Conservation (phyloP, 306 rosid genomes). For the Inga oerstediana region DNA sequence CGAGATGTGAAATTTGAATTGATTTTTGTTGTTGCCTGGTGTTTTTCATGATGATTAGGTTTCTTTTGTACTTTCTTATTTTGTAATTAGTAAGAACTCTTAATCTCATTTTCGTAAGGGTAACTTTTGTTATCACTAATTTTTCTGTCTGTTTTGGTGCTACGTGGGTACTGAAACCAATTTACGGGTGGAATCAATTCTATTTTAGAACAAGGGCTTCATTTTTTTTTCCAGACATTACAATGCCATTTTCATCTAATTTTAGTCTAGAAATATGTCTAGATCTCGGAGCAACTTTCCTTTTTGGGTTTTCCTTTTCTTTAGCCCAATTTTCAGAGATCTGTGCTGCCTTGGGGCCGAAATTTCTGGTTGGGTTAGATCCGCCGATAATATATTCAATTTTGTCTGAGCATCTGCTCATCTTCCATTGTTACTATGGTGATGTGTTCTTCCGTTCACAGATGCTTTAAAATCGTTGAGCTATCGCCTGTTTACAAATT, state of each 20-base stretch:
- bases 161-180: constrained; percentile 22
- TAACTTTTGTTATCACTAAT: background rate
- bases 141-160: background rate
- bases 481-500: background rate
- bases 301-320: constrained; percentile 1
- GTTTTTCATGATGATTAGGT: background rate
- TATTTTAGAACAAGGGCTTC: background rate
- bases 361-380: constrained; percentile 47
- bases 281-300: constrained; percentile 45
- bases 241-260: background rate
- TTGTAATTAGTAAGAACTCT: constrained; percentile 12
- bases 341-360: constrained; percentile 19
- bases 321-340: constrained; percentile 39
- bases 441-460: background rate
- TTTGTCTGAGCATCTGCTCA: background rate
- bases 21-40: background rate
- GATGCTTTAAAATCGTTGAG: background rate
- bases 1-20: constrained; percentile 9
- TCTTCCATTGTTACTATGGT: background rate
- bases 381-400: constrained; percentile 35
- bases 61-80: background rate
- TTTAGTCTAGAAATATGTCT: background rate
- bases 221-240: constrained; percentile 14
- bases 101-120: background rate
- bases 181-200: constrained; percentile 1